Base-by-base conservation (phyloP, 768 basidiomycete species). In the Harrya chromipes region DNA sequence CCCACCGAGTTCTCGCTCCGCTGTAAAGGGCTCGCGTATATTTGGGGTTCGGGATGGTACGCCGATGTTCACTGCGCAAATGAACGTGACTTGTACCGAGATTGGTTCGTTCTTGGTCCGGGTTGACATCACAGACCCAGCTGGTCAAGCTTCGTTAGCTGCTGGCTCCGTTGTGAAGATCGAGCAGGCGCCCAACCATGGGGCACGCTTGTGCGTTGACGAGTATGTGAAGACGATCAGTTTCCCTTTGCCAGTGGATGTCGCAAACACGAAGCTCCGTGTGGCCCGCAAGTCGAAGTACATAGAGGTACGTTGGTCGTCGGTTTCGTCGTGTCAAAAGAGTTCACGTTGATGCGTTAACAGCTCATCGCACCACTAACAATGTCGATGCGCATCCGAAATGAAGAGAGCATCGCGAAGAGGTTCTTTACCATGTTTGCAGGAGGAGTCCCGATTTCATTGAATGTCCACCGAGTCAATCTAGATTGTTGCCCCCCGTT, bases 231-330 rank as follows among this genome's bases (percentile, higher is more conserved):
- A 71, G 43, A 41, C 47, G 29, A 49, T 80, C 7, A 8, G 40
- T 1, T 80, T 72, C 38, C 79, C 79, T 0, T 73, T 77, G 39
- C 77, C 77, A 9, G 62, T 82, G 10, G 57, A 72, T 27, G 67
- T 68, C 5, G 50, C 55, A 17, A 65, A 66, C 14, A 44, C 61
- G 2, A 78, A 69, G 54, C 56, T 75, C 10, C 72, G 79, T 5
- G 55, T 83, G 29, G 82, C 82, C 9, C 71, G 82, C 34, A 81
- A 78, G 54, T 83, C 80, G 1, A 70, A 61, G 21, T 84, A 78
- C 49, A 63, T 83, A 4, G 72, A 69, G 60, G 70, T 69, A 20
- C 3, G 61, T 50, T 4, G 24, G 10, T 37, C 12, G 4, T 16
- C 14, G 8, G n/a, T 11, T n/a, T 21, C 12, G 14, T 13, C 11